Evolutionary conservation across 2,329 filamentous ascomycete species (phyloP), one percentile per base, ranked within the genome.

Genomic region (Penicillium sp.): DNA sequence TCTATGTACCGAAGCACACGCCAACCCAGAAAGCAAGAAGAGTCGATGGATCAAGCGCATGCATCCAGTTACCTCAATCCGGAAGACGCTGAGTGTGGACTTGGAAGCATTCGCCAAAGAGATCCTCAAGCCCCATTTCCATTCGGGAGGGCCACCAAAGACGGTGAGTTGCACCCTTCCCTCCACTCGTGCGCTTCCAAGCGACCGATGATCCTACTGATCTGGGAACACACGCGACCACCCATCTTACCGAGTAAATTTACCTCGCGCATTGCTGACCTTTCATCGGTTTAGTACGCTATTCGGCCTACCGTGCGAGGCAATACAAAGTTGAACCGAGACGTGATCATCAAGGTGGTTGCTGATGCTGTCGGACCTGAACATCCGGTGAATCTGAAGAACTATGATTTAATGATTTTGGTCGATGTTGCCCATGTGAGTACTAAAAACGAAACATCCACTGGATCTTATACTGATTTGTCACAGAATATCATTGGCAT

Each of bases 391-490:
- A 81, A 86, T 67, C 74, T 87, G 34, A 83, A 79, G 52, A 77
- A 80, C 36, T 85, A 84, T 63, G 84, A 87, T 69, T 65, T 80
- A 38, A 72, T 85, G 44, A 84, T 87, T 57, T 68, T 87, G 35
- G 81, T 87, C 41, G 83, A 86, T 61, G 75, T 87, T 51, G 82
- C 84, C 66, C 79, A 85, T 74, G 83, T 85, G 69, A 62, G 79
- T 61, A 40, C 44, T 34, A 16, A 29, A 19, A 47, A 44, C 8
- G 30, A 43, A 19, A 16, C 7, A 7, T 39, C 18, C n/a, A n/a
- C n/a, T n/a, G n/a, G n/a, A n/a, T n/a, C n/a, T n/a, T n/a, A n/a
- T n/a, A n/a, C 56, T n/a, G 16, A 34, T n/a, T 35, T 26, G 3
- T 45, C 16, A 39, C 60, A 86, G 84, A 85, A 85, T 61, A 70